Base-by-base conservation (phyloP, 2,329 filamentous ascomycete genomes). In the Penicillium sp. region DNA sequence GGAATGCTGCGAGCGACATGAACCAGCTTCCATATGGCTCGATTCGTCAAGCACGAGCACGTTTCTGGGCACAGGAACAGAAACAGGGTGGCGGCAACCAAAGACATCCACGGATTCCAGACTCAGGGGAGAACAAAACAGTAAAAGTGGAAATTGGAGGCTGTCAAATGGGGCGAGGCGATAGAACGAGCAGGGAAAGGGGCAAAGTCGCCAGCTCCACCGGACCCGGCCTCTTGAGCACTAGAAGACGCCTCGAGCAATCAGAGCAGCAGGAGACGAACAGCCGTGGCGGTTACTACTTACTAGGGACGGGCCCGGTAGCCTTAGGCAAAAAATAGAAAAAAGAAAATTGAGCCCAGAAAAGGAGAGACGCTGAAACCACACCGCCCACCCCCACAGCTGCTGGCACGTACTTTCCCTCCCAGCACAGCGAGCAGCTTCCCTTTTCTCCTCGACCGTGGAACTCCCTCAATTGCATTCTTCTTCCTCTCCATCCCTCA, bases 381-480 rank as follows among this genome's bases (percentile, higher is more conserved):
- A 47, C 55, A 57, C 55, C 55, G 55, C 55, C 55, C 48, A 56
- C 55, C 48, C 55, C 55, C 55, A 57, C 55, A 57, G 23, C 50
- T 16, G 33, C 33, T 6, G 7, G 33, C 33, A 38, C 33, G 40
- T 43, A 11, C 40, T 43, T 48, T 42, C 45, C 51, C 40, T 51
- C 30, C 21, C 43, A 52, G 14, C 40, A 51, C 52, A n/a, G n/a
- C n/a, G n/a, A 43, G 30, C 53, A 56, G 54, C 55, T 52, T 26
- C 20, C 46, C 35, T 35, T 47, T 57, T 43, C 35, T 50, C 61
- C 62, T 60, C 62, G 63, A 58, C 60, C 61, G 61, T 60, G 62
- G 58, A 57, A 63, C 59, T 47, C 35, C 47, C 56, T 55, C 20
- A 40, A 23, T 26, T 49, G 26, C 40, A 43, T 52, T 26, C 51